A percentile compares a stretch with the other conserved stretches of the same genome.
phyloP scores from a whole-genome alignment of 306 rosid species.

The Fragaria ananassa region DNA sequence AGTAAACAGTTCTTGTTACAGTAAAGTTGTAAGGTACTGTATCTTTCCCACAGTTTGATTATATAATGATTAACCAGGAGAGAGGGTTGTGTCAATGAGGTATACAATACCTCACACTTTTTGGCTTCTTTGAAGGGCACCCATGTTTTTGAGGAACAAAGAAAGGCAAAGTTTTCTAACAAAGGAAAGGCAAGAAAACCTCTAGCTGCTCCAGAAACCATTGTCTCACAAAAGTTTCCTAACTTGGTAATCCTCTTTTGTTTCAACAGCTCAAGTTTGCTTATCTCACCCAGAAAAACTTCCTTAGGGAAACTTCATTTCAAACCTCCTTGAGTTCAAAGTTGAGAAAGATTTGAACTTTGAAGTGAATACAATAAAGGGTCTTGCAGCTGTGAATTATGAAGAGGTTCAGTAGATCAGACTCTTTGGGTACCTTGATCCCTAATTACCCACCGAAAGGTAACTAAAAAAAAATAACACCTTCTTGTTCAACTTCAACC shows the following conservation, averaged over 20 bases:
- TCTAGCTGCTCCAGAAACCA: neutral
- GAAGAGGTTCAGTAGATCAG: slow-evolving; percentile 49
- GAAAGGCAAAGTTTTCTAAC: neutral
- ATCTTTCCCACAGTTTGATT: neutral
- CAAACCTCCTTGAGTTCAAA: neutral
- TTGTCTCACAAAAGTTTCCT: neutral
- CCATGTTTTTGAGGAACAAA: neutral
- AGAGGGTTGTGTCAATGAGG: neutral
- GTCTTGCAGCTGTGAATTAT: slow-evolving; percentile 25
- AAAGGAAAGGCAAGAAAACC: slow-evolving; percentile 5
- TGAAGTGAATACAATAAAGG: neutral
- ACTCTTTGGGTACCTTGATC: slow-evolving; percentile 36
- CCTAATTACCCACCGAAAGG: slow-evolving; percentile 52
- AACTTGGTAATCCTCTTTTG: neutral
- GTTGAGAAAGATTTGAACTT: slow-evolving; percentile 5
- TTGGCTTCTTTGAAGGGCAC: neutral
- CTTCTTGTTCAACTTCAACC: neutral
- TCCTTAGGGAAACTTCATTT: neutral
- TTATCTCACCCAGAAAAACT: neutral
- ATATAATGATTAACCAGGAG: slow-evolving; percentile 7
- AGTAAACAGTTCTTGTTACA: neutral
- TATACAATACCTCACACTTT: neutral
- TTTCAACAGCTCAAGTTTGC: neutral
- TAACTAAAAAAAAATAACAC: slow-evolving; percentile 3
- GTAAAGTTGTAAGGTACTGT: neutral